phyloP scores from a whole-genome alignment of 1,284 basidiomycete genomes.

The Irpex lacteus region DNA sequence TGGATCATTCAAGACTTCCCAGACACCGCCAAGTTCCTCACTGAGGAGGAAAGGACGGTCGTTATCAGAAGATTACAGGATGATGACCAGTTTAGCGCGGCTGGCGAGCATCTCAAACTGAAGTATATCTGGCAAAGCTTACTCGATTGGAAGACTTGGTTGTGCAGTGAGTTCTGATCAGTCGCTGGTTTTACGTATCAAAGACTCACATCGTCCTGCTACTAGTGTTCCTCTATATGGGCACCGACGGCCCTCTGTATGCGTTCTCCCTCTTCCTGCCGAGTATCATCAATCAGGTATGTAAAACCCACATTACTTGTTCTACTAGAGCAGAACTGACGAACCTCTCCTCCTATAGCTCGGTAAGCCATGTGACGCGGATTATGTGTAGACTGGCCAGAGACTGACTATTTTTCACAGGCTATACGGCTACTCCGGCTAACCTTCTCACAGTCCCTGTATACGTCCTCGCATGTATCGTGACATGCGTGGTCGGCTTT shows the following conservation, averaged over 20 bases:
- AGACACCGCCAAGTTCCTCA: slow-evolving; percentile 74
- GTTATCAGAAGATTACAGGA: slow-evolving; percentile 63
- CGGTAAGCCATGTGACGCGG: slow-evolving; percentile 33
- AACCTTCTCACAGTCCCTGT: slow-evolving; percentile 73
- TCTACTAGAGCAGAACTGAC: slow-evolving; percentile 9
- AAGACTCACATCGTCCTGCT: too few species aligned
- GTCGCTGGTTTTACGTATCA: not conserved
- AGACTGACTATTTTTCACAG: slow-evolving; percentile 27
- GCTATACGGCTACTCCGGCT: slow-evolving; percentile 68
- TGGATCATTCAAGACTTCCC: slow-evolving; percentile 83
- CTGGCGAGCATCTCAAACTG: slow-evolving; percentile 60
- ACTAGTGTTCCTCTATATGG: slow-evolving; percentile 55
- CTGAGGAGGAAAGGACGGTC: slow-evolving; percentile 64
- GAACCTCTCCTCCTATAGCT: slow-evolving; percentile 36
- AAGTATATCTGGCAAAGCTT: slow-evolving; percentile 62
- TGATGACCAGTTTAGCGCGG: slow-evolving; percentile 74
- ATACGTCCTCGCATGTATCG: slow-evolving; percentile 61
- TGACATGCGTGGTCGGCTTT: slow-evolving; percentile 64
- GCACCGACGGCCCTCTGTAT: slow-evolving; percentile 55
- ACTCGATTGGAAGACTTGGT: slow-evolving; percentile 73
- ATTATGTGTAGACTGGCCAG: not conserved
- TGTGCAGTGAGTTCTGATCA: slow-evolving; percentile 46
- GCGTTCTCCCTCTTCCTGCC: slow-evolving; percentile 74
- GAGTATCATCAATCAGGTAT: slow-evolving; percentile 64
- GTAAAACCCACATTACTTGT: slow-evolving; percentile 15